A percentile compares a stretch with the other conserved stretches of the same genome.
Evolutionary conservation across 805 yeast genomes (phyloP).

Genomic region (Cyberlindnera mississippiensis): DNA sequence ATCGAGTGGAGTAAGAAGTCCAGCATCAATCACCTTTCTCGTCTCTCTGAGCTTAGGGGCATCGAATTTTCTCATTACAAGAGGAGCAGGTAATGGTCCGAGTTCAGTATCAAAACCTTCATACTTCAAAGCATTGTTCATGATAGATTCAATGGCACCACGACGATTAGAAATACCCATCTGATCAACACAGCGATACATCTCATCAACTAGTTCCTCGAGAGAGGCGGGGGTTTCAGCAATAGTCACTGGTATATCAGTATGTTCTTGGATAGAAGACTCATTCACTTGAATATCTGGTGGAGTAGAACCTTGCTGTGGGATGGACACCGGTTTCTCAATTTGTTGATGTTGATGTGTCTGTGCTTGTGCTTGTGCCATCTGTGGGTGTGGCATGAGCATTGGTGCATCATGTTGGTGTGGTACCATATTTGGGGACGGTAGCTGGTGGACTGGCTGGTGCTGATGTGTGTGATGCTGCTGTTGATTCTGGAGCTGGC

Average conservation of each 20-base stretch:
- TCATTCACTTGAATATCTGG: constrained; percentile 12
- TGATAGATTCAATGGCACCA: constrained; percentile 38
- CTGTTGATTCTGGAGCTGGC: no score
- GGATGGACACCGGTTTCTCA: constrained; percentile 6
- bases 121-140: constrained; percentile 42
- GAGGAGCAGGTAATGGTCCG: constrained; percentile 77
- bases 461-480: neutral
- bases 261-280: constrained; percentile 1
- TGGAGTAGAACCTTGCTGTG: constrained; percentile 9
- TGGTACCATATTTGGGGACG: constrained; percentile 13
- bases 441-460: constrained; percentile 6
- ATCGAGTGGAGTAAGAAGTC: constrained; percentile 50
- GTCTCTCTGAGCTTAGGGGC: constrained; percentile 86
- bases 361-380: constrained; percentile 23
- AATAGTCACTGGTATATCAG: constrained; percentile 14
- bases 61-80: constrained; percentile 68
- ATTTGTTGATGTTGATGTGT: constrained; percentile 3
- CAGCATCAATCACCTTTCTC: constrained; percentile 65
- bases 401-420: constrained; percentile 8
- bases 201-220: constrained; percentile 26
- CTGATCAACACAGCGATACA: constrained; percentile 28
- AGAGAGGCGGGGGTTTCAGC: constrained; percentile 21
- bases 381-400: neutral
- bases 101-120: constrained; percentile 48
- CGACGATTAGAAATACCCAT: constrained; percentile 31